Base-by-base conservation (phyloP, 768 basidiomycete species). In the Suillus decipiens region DNA sequence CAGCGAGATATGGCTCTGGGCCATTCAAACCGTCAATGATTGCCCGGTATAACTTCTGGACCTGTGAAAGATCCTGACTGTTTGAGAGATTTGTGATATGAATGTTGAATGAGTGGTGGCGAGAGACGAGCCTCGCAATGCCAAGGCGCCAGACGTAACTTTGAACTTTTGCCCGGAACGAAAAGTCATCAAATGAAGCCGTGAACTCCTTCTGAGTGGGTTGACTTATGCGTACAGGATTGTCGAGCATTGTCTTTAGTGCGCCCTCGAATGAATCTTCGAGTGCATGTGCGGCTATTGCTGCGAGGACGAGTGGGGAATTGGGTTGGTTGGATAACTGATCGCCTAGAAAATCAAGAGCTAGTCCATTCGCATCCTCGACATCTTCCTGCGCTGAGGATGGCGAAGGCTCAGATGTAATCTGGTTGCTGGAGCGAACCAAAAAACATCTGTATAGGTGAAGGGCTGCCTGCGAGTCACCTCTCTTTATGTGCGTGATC, bases 201-300 rank as follows among this genome's bases (percentile, higher is more conserved):
- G 86, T 71, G 63, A 87, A 81, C 5, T 72, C 68, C 15, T 77
- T 68, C 11, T 79, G 75, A 22, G 75, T 73, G 47, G 67, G 71
- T 28, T 66, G 66, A 19, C 76, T 68, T 41, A 86, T 66, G 1
- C 74, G 79, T 51, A 78, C 71, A 19, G 73, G 74, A 1, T 77
- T 78, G 22, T 75, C 67, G 9, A 85, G 66, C 63, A 76, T 85
- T 5, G 72, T 69, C 48, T 74, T 72, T 54, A 91, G 69, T 3
- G 89, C 88, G 37, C 72, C 79, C n/a, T 75, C 68, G 66, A 92
- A 90, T n/a, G 81, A 78, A 68, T 84, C 76, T 36, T 78, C 74
- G 70, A 86, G 81, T 5, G 88, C 87, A 71, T 86, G 76, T 17
- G 92, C 92, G 24, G 84, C 77, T n/a, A 85, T 75, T 7, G 79